Evolutionary conservation across 192 early-diverging fungal species (phyloP), one percentile per base, ranked within the genome.

Genomic region (Mortierella antarctica): DNA sequence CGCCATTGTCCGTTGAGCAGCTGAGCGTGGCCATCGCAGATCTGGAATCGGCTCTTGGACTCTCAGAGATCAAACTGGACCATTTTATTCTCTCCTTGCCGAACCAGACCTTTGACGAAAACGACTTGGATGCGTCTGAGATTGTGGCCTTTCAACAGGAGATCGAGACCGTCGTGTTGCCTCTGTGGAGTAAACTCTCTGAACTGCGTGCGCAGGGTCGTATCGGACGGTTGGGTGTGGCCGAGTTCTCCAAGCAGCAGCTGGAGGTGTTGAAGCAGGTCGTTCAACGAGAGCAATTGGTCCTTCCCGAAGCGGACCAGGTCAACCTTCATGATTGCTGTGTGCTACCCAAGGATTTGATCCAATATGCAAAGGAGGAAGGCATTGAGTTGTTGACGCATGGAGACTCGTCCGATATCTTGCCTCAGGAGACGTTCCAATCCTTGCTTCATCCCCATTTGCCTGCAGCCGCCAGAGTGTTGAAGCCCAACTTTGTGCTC

Each of bases 401-500:
- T 62, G 72, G 85, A 42, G 87, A 88, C 66, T 61, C 65, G 60
- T 74, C 64, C n/a, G 83, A 88, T 50, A 88, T 88, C 49, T 57
- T 88, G 40, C 76, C 85, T 2, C 50, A 72, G 21, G 64, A 83
- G 31, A 82, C 84, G 21, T 73, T 88, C 2, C 66, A 67, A 7
- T 46, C 53, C n/a, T 54, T 88, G 55, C 51, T 88, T 45, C 63
- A 73, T 53, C 64, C 74, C 46, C 46, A 69, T 61, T 61, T 67
- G 18, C 72, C 76, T 3, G 68, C 62, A 1, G 59, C 63, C 17
- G 66, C 66, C 5, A n/a, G 54, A 6, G 49, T 63, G 0, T 51
- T 86, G 31, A 39, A 18, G 6, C 87, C 87, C 4, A 85, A 83
- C 31, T 88, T 85, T 84, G 85, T 88, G 23, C 75, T 88, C 57